Evolutionary conservation across 768 basidiomycete genomes (phyloP), one percentile per base, ranked within the genome.

Genomic region (Hygrophorus pudorinus): DNA sequence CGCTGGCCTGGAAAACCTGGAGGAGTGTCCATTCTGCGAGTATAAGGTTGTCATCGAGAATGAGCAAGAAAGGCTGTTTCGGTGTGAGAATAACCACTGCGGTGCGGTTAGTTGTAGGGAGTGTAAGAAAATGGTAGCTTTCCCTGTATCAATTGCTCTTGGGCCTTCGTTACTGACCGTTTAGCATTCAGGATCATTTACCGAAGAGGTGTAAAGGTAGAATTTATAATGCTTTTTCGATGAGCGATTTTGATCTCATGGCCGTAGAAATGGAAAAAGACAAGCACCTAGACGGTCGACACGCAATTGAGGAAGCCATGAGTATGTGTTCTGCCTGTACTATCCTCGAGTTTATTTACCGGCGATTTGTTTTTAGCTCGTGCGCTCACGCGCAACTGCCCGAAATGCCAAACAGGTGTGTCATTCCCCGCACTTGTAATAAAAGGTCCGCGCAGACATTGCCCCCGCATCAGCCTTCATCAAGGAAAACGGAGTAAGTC

Each of bases 221-320:
- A 56, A 31, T 42, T 2, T n/a, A 14, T 33, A 40, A 27, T 33
- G 5, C 8, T 44, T 39, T 1, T 18, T 5, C 28, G 36, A 32
- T 18, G 9, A 28, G 5, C 27, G 5, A 20, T 48, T 27, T 1
- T 31, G 16, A 4, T n/a, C 43, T 11, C 24, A 30, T 48, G n/a
- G n/a, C n/a, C 50, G 30, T 53, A 87, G 89, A 94, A 61, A 65
- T 73, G 49, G 82, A 85, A 48, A 73, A 81, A 10, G 88, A 92
- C 57, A 77, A 73, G 48, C 73, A 77, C 39, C 60, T 92, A 12
- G 79, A 88, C 59, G 79, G 75, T 10, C 72, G 79, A 44, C 90
- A 93, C 63, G 59, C 72, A 1, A 71, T 96, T 21, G 92, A 96
- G 57, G 92, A 96, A 56, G 92, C 91, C 2, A 96, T 96, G 92